Base-by-base conservation (phyloP, 768 basidiomycete genomes). In the Hygrophoropsis aurantiaca region DNA sequence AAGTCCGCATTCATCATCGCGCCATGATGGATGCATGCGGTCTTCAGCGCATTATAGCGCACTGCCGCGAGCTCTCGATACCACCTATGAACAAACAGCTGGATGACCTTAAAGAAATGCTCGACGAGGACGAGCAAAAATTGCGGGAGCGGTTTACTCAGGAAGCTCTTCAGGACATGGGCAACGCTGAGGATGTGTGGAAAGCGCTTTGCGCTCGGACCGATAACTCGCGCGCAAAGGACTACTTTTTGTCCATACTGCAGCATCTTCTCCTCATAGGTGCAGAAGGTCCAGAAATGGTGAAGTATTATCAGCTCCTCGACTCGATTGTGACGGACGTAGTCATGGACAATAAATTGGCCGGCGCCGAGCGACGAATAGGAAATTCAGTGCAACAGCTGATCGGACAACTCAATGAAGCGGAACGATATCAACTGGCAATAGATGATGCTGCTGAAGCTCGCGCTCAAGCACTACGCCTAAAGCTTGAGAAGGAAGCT, bases 181-280 rank as follows among this genome's bases (percentile, higher is more conserved):
- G 79, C 33, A 83, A 87, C 50, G 87, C 91, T 15, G 80, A 86
- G 57, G 94, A 97, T 60, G 85, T 97, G 25, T 95, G 88, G 71
- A 81, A 85, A 44, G 87, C 89, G 2, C 75, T 99, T 39, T 78
- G 79, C 52, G 69, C 80, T n/a, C 85, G 80, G 62, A 84, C 86
- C n/a, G 75, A 83, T 50, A 85, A 86, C 35, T 83, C 87, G 11
- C 82, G 81, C 49, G 93, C 94, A 5, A 75, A 78, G 55, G 84
- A 89, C 52, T 85, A 94, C 62, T 88, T 99, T 64, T 72, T 94
- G 34, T 90, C 91, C n/a, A 87, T 93, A 66, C 81, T 98, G 79
- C 92, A 93, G 60, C 94, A 97, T 67, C 66, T 99, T 47, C 75
- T 97, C 16, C 80, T 98, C 54, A 89, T 98, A 54, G 81, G 87